phyloP scores from a whole-genome alignment of 208 protist genomes.

The Wallacemonas collosoma region DNA sequence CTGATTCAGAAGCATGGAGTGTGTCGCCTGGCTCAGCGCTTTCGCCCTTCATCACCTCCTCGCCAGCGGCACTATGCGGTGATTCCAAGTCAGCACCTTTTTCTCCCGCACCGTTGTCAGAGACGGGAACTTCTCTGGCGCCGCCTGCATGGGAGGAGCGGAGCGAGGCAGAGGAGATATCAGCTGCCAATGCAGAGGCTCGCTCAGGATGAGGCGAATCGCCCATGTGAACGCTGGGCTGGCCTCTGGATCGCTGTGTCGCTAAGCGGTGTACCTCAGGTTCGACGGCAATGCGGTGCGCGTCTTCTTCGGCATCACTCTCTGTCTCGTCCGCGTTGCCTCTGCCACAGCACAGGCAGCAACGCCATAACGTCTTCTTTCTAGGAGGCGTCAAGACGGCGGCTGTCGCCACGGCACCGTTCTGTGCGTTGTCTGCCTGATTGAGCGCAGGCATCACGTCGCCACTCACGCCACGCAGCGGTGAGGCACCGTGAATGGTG shows the following conservation, averaged over 20 bases:
- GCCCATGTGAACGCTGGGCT: not conserved
- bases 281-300: not conserved
- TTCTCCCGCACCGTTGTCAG: no score
- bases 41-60: not conserved
- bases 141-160: no score
- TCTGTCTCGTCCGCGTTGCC: not conserved
- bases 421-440: not conserved
- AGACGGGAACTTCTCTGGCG: no score
- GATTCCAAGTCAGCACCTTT: no score
- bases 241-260: not conserved
- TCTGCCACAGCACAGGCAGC: slow-evolving; percentile 13
- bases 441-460: not conserved
- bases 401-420: not conserved
- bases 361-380: slow-evolving; percentile 1
- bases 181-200: not conserved
- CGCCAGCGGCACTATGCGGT: no score
- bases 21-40: not conserved
- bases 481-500: not conserved
- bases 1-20: no score
- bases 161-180: not conserved
- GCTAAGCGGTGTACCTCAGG: not conserved
- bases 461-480: not conserved
- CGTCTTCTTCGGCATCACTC: not conserved
- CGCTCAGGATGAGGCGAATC: not conserved
- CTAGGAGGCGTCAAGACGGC: not conserved